Evolutionary conservation across 805 yeast species (phyloP).

Genomic region (Starmera quercuum): DNA sequence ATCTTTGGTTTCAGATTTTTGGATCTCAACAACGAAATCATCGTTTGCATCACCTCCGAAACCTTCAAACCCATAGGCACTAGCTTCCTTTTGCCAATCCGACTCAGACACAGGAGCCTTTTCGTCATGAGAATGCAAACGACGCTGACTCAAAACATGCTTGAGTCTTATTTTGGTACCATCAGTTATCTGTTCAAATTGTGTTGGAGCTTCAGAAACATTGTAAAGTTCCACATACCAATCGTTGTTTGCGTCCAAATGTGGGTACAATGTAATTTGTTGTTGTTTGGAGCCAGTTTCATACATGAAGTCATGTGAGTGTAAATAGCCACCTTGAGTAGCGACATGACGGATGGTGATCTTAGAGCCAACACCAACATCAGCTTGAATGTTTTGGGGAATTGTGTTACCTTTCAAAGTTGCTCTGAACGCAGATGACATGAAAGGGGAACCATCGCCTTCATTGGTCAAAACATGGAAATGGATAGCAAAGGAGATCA

Average conservation of each 20-base stretch:
- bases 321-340: constrained; percentile 75
- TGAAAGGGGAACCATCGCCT: constrained; percentile 67
- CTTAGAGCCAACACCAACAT: constrained; percentile 67
- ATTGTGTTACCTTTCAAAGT: constrained; percentile 52
- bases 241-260: constrained; percentile 64
- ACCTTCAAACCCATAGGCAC: constrained; percentile 70
- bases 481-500: constrained; percentile 55
- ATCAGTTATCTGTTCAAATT: constrained; percentile 55
- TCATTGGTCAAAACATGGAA: constrained; percentile 48
- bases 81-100: constrained; percentile 82
- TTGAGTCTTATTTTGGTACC: constrained; percentile 65
- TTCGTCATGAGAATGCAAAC: constrained; percentile 80
- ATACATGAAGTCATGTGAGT: constrained; percentile 66
- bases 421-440: constrained; percentile 66
- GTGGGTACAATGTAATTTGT: constrained; percentile 76
- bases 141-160: constrained; percentile 49
- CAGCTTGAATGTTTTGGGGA: constrained; percentile 50
- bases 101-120: constrained; percentile 67
- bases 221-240: constrained; percentile 68
- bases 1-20: constrained; percentile 38
- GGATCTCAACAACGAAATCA: constrained; percentile 73
- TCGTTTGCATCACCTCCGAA: constrained; percentile 81
- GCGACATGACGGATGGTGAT: constrained; percentile 61
- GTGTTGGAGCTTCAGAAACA: constrained; percentile 44
- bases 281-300: constrained; percentile 82